Evolutionary conservation across 164 flowering plant genomes (phyloP).

Genomic region (Kingdonia uniflora): DNA sequence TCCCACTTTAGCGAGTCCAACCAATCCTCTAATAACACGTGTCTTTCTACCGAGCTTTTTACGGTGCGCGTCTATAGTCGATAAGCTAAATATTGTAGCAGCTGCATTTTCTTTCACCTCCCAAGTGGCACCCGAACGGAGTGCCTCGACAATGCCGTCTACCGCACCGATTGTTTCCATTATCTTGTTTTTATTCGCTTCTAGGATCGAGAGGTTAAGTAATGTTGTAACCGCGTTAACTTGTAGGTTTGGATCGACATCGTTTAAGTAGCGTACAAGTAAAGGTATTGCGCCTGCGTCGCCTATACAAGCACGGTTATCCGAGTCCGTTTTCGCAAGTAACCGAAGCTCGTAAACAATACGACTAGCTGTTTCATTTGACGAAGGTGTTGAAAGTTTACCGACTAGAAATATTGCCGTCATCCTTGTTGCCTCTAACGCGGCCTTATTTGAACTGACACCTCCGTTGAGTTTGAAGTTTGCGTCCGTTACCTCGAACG

Average conservation of each 20-base stretch:
- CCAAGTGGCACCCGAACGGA: constrained; percentile 63
- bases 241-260: constrained; percentile 44
- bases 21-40: constrained; percentile 46
- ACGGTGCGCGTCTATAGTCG: constrained; percentile 29
- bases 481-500: constrained; percentile 31
- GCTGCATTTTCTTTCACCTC: constrained; percentile 89
- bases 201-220: constrained; percentile 66
- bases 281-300: constrained; percentile 62
- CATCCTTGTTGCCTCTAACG: constrained; percentile 65
- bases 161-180: constrained; percentile 55
- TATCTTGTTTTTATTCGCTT: constrained; percentile 48
- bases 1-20: constrained; percentile 44
- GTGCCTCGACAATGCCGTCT: constrained; percentile 51
- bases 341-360: constrained; percentile 62
- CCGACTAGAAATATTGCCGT: constrained; percentile 53
- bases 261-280: constrained; percentile 32
- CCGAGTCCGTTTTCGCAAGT: constrained; percentile 58
- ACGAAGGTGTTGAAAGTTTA: constrained; percentile 25
- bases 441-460: constrained; percentile 31
- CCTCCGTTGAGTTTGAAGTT: constrained; percentile 19
- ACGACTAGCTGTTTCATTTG: constrained; percentile 29
- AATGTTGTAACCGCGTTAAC: constrained; percentile 73
- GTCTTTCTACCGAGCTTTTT: constrained; percentile 47
- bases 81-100: constrained; percentile 57
- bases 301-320: constrained; percentile 61